phyloP scores from a whole-genome alignment of 257 asterid species.

The Solanum sejunctum region DNA sequence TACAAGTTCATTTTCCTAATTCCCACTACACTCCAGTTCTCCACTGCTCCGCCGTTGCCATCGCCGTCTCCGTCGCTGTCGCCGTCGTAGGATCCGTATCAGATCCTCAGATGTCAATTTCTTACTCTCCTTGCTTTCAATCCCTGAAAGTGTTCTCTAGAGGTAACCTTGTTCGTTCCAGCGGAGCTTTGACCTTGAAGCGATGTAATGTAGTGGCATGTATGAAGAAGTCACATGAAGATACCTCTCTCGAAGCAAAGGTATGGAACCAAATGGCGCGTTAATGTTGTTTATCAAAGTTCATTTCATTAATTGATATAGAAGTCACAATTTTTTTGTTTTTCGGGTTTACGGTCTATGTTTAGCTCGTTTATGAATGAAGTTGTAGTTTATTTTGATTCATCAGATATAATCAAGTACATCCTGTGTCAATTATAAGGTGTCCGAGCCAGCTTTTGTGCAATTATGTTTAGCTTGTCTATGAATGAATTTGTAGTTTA shows the following conservation, averaged over 20 bases:
- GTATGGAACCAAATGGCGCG: conserved; percentile 5
- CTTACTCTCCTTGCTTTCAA: conserved; percentile 24
- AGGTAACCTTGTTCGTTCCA: conserved; percentile 5
- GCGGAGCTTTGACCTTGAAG: conserved; percentile 1
- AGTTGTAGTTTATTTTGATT: background rate
- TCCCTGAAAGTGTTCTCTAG: conserved; percentile 17
- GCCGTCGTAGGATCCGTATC: background rate
- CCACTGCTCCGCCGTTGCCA: background rate
- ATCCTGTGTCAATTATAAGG: background rate
- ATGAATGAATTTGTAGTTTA: background rate
- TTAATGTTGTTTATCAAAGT: background rate
- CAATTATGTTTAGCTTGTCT: background rate
- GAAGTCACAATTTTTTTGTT: background rate
- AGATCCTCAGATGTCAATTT: conserved; percentile 27
- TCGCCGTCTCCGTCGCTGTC: background rate
- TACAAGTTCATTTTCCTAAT: background rate
- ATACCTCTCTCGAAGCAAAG: conserved; percentile 26
- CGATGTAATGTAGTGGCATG: conserved; percentile 20
- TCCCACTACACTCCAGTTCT: background rate
- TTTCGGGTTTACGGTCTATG: background rate
- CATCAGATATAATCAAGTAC: background rate
- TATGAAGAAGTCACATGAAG: conserved; percentile 16
- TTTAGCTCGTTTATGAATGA: background rate
- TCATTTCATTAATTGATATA: background rate
- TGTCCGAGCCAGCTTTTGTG: rapidly evolving